Conservation (phyloP, 1,139 yeast genomes). For the Protomyces pachydermus region DNA sequence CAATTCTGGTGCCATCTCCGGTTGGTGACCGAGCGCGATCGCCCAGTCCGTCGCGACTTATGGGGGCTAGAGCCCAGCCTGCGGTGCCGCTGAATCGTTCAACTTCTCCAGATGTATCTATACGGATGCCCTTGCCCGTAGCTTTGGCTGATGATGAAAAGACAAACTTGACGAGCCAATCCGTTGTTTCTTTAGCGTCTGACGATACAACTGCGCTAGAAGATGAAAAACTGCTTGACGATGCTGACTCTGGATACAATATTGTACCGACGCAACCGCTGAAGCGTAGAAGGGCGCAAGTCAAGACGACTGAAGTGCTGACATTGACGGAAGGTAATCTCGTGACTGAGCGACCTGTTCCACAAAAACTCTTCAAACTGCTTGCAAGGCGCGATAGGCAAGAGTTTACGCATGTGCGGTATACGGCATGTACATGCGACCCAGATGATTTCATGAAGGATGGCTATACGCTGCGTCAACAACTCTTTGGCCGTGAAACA, state of each 20-base stretch:
- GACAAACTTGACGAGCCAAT: no score
- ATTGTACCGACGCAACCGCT: constrained; percentile 42
- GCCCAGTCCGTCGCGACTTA: constrained; percentile 3
- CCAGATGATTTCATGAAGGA: constrained; percentile 56
- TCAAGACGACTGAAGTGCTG: constrained; percentile 57
- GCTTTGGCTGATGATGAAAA: constrained; percentile 2
- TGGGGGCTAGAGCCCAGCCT: constrained; percentile 1
- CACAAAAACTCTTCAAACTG: constrained; percentile 73
- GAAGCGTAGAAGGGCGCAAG: constrained; percentile 53
- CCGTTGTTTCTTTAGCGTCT: not conserved
- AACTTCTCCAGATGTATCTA: constrained; percentile 10
- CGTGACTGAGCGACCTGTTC: constrained; percentile 88
- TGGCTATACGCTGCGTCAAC: constrained; percentile 62
- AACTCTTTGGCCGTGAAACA: constrained; percentile 61
- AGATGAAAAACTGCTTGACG: constrained; percentile 1
- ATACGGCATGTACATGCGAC: constrained; percentile 76
- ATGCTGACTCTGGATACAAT: constrained; percentile 1
- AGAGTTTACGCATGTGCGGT: constrained; percentile 85
- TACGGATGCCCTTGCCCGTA: constrained; percentile 11
- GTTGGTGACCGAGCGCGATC: not conserved
- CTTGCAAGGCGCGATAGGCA: constrained; percentile 79
- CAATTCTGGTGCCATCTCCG: not conserved
- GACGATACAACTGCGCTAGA: not conserved
- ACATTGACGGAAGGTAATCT: constrained; percentile 70
- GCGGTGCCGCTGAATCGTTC: not conserved